Percentiles rank a stretch among this genome's conserved stretches.
Evolutionary conservation across 2,329 filamentous ascomycete species (phyloP).

Genomic region (Ophiocordyceps camponoti-leonardi): DNA sequence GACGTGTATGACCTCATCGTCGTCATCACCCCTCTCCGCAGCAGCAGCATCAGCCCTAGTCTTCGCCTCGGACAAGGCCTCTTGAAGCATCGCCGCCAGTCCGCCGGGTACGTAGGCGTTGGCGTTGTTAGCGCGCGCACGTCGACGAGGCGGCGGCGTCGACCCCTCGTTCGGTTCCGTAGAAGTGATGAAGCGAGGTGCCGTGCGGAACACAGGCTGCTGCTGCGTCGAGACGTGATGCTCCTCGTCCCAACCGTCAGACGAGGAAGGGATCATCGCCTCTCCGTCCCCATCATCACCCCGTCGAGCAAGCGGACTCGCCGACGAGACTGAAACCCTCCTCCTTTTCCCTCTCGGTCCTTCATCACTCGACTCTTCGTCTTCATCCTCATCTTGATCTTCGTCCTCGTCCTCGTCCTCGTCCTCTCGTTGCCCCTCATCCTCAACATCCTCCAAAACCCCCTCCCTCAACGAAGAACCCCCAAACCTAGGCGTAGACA

Average conservation of each 20-base stretch:
- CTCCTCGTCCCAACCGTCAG: neutral
- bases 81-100: slow-evolving; percentile 20
- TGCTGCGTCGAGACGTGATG: slow-evolving; percentile 3
- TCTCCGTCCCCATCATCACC: neutral
- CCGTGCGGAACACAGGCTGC: slow-evolving; percentile 20
- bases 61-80: slow-evolving; percentile 23
- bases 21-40: slow-evolving; percentile 2
- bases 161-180: slow-evolving; percentile 3
- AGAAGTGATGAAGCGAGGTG: slow-evolving; percentile 21
- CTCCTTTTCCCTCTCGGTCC: neutral
- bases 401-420: too few relatives aligned
- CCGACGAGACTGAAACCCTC: neutral
- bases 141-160: slow-evolving; percentile 13
- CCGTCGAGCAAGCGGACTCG: neutral
- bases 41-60: slow-evolving; percentile 12
- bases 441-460: slow-evolving; percentile 17
- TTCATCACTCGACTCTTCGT: slow-evolving; percentile 2
- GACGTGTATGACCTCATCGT: slow-evolving; percentile 10
- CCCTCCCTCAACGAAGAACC: slow-evolving; percentile 8
- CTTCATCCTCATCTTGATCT: too few relatives aligned
- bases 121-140: slow-evolving; percentile 8
- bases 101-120: slow-evolving; percentile 18
- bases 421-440: slow-evolving; percentile 1
- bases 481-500: slow-evolving; percentile 21
- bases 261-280: too few relatives aligned